Evolutionary conservation across 2,329 filamentous ascomycete species (phyloP).

Genomic region (Scorias spongiosa): DNA sequence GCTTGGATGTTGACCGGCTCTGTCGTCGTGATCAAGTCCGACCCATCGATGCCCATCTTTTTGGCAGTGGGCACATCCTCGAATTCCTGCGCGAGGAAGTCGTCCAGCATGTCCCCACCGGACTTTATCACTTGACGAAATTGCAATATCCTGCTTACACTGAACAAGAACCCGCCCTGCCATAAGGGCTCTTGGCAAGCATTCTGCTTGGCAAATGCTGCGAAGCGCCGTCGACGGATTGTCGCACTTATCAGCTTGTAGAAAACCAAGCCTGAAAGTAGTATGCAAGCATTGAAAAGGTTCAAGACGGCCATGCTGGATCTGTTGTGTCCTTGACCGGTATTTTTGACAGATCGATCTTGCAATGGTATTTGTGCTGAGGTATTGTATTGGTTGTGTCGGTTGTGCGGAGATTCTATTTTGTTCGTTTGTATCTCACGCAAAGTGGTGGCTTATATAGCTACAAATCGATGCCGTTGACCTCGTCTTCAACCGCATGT

Average conservation of each 20-base stretch:
- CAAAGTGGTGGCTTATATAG: too few species aligned
- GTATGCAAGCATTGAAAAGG: not conserved
- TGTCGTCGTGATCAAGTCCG: conserved; percentile 5
- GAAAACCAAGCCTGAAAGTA: not conserved
- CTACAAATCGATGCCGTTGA: too few species aligned
- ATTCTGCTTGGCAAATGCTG: conserved; percentile 3
- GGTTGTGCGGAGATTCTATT: too few species aligned
- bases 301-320: not conserved
- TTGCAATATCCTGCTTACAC: not conserved
- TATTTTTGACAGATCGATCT: too few species aligned
- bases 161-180: not conserved
- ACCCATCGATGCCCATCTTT: conserved; percentile 4
- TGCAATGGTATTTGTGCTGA: too few species aligned
- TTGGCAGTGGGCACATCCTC: conserved; percentile 1
- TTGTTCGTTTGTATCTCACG: too few species aligned
- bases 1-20: conserved; percentile 41
- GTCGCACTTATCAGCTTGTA: not conserved
- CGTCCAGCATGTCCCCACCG: conserved; percentile 6
- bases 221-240: conserved; percentile 1
- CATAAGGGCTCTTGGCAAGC: conserved; percentile 2
- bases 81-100: conserved; percentile 3
- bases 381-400: too few species aligned
- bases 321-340: not conserved
- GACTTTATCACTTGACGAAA: conserved; percentile 1
- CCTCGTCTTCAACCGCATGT: too few species aligned